A percentile compares a stretch with the other conserved stretches of the same genome.
These are phyloP conservation scores for Brassica cretica DNA, from an alignment of 345 rosid species.

Conservation along the genomic window DNA sequence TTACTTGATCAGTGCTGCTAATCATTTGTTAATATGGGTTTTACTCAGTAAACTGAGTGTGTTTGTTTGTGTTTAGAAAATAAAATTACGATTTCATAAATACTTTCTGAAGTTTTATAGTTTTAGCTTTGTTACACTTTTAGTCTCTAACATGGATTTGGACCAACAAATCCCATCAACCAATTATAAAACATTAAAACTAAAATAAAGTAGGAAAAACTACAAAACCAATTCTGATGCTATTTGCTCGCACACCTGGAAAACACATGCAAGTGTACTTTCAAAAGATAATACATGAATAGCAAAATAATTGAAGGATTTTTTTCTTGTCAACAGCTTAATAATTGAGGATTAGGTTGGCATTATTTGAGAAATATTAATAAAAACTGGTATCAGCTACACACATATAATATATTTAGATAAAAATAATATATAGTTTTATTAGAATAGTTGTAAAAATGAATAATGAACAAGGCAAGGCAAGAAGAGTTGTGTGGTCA, in stretches of 20 bases:
- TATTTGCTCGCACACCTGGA: conserved; percentile 33
- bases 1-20: not conserved
- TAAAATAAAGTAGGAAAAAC: not conserved
- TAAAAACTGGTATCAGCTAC: not conserved
- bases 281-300: conserved; percentile 3
- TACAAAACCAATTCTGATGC: conserved; percentile 1
- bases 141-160: not conserved
- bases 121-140: not conserved
- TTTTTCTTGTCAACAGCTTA: conserved; percentile 4
- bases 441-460: not conserved
- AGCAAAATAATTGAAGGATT: conserved; percentile 16
- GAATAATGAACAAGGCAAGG: conserved; percentile 13
- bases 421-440: not conserved
- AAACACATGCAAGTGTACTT: conserved; percentile 42
- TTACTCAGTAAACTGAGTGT: not conserved
- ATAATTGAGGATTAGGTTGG: conserved; percentile 35
- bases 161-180: conserved; percentile 16
- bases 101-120: not conserved
- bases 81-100: not conserved
- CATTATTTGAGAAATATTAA: conserved; percentile 28
- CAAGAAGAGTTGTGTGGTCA: conserved; percentile 34
- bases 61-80: conserved; percentile 3
- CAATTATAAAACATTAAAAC: not conserved
- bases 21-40: not conserved
- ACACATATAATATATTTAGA: not conserved